Evolutionary conservation across 164 flowering plant genomes (phyloP).

Genomic region (Sedum album): DNA sequence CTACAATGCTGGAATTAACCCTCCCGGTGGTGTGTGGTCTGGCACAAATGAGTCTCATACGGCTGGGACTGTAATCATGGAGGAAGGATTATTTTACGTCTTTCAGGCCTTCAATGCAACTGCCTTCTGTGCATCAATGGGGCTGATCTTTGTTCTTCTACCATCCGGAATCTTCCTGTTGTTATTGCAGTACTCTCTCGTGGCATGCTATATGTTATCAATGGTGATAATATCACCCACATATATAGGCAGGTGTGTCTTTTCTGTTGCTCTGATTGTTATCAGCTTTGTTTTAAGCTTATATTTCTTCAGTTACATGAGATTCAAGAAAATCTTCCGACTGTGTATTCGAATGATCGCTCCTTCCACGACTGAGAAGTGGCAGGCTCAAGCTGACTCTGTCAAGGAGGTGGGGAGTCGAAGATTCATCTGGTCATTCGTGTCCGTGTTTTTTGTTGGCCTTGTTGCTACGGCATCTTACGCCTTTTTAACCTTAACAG

Average conservation of each 20-base stretch:
- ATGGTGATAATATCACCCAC: slow-evolving; percentile 1
- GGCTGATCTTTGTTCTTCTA: neutral
- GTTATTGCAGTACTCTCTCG: neutral
- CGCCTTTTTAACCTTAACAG: no score
- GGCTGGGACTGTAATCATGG: slow-evolving; percentile 1
- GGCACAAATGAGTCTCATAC: neutral
- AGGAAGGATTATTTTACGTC: neutral
- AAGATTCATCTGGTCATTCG: no score
- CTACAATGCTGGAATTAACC: slow-evolving; percentile 14
- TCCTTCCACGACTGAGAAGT: no score
- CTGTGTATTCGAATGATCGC: neutral
- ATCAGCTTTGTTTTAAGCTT: neutral
- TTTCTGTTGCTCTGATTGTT: neutral
- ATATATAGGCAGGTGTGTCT: neutral
- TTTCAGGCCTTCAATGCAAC: slow-evolving; percentile 7
- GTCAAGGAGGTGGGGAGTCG: no score
- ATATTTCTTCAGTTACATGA: neutral
- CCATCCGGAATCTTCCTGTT: neutral
- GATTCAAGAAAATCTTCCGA: neutral
- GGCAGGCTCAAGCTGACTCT: no score
- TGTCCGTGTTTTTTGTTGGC: no score
- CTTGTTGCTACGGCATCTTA: no score
- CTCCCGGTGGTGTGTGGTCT: slow-evolving; percentile 10
- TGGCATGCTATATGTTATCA: slow-evolving; percentile 3
- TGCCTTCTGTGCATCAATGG: slow-evolving; percentile 6